A percentile compares a stretch with the other conserved stretches of the same genome.
Conservation (phyloP, 2,329 filamentous ascomycete genomes). For the Fusarium secorum region DNA sequence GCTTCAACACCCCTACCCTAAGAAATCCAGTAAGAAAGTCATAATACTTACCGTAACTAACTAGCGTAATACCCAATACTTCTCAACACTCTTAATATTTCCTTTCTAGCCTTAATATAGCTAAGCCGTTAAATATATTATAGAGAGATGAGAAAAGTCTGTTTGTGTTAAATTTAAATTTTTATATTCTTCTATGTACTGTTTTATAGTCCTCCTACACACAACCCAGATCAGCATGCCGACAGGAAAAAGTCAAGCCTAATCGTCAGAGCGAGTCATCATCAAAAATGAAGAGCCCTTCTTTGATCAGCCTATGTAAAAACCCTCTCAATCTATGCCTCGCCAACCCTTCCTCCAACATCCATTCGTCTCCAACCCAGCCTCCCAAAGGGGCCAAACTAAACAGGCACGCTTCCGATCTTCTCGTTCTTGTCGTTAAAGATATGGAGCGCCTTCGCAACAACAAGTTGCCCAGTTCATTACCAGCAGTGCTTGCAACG, state of each 20-base stretch:
- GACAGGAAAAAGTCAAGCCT: not conserved
- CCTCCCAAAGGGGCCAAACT: not conserved
- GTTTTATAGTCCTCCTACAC: not conserved
- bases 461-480: not conserved
- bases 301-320: not conserved
- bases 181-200: not conserved
- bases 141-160: too few species aligned
- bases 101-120: too few species aligned
- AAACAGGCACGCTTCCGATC: not conserved
- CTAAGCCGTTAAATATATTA: too few species aligned
- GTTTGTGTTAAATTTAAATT: accelerated
- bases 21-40: too few species aligned
- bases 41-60: too few species aligned
- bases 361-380: not conserved
- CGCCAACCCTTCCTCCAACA: too few species aligned
- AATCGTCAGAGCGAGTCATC: not conserved
- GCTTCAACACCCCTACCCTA: too few species aligned
- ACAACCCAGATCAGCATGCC: not conserved
- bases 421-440: not conserved
- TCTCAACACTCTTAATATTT: too few species aligned
- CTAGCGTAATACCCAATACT: too few species aligned
- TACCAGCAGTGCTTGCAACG: not conserved
- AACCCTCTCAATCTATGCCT: not conserved
- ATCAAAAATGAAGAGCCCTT: accelerated
- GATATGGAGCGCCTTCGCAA: not conserved